Conservation (phyloP, 2,329 filamentous ascomycete genomes). For the Aulographum hederae region DNA sequence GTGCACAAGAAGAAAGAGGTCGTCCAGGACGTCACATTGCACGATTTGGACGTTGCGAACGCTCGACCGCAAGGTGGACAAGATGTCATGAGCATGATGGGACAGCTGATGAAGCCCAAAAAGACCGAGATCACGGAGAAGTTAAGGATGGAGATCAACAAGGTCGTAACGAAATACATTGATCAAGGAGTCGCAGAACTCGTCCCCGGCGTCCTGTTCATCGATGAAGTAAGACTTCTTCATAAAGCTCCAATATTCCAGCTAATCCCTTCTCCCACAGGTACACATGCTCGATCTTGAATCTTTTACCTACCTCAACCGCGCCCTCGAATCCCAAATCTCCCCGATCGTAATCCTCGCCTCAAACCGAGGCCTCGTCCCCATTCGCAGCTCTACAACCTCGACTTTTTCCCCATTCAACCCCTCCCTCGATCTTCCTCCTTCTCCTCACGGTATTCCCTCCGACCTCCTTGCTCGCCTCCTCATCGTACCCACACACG, state of each 20-base stretch:
- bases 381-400: constrained; percentile 57
- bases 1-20: constrained; percentile 99
- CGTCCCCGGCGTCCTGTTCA: constrained; percentile 95
- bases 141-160: constrained; percentile 89
- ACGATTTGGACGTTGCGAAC: constrained; percentile 93
- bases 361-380: constrained; percentile 86
- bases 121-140: constrained; percentile 99
- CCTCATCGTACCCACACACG: constrained; percentile 87
- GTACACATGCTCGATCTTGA: constrained; percentile 99
- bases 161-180: constrained; percentile 97
- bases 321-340: constrained; percentile 86
- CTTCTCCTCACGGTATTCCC: constrained; percentile 79
- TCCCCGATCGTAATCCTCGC: constrained; percentile 95
- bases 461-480: constrained; percentile 84
- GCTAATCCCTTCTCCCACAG: constrained; percentile 25
- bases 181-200: constrained; percentile 95
- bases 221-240: constrained; percentile 60
- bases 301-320: constrained; percentile 97
- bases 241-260: too few species aligned
- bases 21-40: constrained; percentile 92
- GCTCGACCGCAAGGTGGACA: constrained; percentile 89
- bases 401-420: constrained; percentile 23
- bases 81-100: constrained; percentile 99
- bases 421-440: constrained; percentile 40
- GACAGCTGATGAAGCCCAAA: constrained; percentile 97